phyloP scores from a whole-genome alignment of 1,139 yeast genomes.

The Kodamaea sp. region DNA sequence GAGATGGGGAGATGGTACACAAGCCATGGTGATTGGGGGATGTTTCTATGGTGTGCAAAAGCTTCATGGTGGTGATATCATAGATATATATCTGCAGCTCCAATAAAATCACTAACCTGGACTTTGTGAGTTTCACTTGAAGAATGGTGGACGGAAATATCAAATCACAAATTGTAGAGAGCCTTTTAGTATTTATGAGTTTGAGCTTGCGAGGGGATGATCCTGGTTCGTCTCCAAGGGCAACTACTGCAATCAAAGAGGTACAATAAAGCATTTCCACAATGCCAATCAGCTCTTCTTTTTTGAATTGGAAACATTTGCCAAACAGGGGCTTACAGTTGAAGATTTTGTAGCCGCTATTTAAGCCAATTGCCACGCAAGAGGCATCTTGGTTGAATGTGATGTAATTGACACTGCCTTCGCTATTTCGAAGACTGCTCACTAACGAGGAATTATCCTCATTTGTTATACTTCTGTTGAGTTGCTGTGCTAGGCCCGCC shows the following conservation, averaged over 20 bases:
- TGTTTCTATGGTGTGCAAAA: slow-evolving; percentile 86
- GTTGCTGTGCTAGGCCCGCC: slow-evolving; percentile 13
- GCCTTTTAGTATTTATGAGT: slow-evolving; percentile 77
- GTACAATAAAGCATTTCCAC: slow-evolving; percentile 93
- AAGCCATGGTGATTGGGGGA: slow-evolving; percentile 65
- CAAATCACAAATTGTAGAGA: slow-evolving; percentile 76
- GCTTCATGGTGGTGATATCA: slow-evolving; percentile 84
- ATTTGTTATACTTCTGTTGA: slow-evolving; percentile 11
- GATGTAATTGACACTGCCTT: slow-evolving; percentile 51
- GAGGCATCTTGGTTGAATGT: slow-evolving; percentile 90
- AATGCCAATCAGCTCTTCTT: slow-evolving; percentile 63
- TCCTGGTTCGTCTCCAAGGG: slow-evolving; percentile 79
- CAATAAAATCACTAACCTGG: slow-evolving; percentile 72
- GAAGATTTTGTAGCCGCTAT: slow-evolving; percentile 77
- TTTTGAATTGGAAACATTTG: slow-evolving; percentile 57
- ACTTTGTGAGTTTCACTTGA: slow-evolving; percentile 73
- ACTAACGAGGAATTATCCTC: slow-evolving; percentile 10
- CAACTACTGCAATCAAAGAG: slow-evolving; percentile 83
- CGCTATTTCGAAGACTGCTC: slow-evolving; percentile 8
- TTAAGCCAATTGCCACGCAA: slow-evolving; percentile 82
- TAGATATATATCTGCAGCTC: slow-evolving; percentile 88
- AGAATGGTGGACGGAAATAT: slow-evolving; percentile 85
- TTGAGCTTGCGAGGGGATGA: slow-evolving; percentile 80
- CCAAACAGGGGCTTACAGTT: slow-evolving; percentile 86
- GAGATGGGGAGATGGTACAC: slow-evolving; percentile 66